These are phyloP conservation scores for Colletotrichum nymphaeae DNA, from an alignment of 2,329 filamentous ascomycete genomes.

Conservation along the genomic window DNA sequence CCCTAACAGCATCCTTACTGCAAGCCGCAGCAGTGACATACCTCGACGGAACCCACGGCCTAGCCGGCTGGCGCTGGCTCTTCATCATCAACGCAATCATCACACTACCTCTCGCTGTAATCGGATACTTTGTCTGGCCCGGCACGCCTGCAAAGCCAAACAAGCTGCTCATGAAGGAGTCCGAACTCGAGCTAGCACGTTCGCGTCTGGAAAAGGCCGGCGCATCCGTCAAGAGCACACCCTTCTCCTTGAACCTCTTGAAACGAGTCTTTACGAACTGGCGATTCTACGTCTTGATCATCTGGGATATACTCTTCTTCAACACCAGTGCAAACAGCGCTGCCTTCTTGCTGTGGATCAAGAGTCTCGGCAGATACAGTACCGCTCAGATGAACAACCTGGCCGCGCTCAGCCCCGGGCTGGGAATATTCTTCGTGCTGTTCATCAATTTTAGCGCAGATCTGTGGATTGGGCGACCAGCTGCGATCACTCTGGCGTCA, in stretches of 20 bases:
- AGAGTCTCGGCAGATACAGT: constrained; percentile 61
- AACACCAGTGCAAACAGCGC: constrained; percentile 59
- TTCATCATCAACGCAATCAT: constrained; percentile 57
- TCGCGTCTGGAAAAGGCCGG: constrained; percentile 50
- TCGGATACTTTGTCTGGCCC: constrained; percentile 16
- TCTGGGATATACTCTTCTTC: constrained; percentile 68
- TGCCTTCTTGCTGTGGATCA: constrained; percentile 67
- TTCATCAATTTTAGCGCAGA: constrained; percentile 67
- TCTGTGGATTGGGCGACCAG: constrained; percentile 62
- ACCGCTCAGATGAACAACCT: constrained; percentile 61
- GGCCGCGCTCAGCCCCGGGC: constrained; percentile 61
- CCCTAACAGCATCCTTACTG: constrained; percentile 63
- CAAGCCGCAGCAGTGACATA: constrained; percentile 53
- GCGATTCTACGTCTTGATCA: constrained; percentile 62
- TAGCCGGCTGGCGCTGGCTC: constrained; percentile 67
- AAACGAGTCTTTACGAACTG: constrained; percentile 51
- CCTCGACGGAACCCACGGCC: constrained; percentile 56
- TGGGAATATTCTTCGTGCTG: constrained; percentile 68
- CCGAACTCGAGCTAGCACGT: constrained; percentile 58
- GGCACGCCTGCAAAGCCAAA: constrained; percentile 55
- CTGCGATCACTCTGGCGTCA: constrained; percentile 65
- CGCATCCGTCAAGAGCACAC: constrained; percentile 52
- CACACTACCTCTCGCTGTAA: constrained; percentile 13
- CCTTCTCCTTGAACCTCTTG: constrained; percentile 46
- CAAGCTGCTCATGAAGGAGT: constrained; percentile 54